phyloP scores from a whole-genome alignment of 495 filamentous ascomycete genomes.

The Platismatia glauca region DNA sequence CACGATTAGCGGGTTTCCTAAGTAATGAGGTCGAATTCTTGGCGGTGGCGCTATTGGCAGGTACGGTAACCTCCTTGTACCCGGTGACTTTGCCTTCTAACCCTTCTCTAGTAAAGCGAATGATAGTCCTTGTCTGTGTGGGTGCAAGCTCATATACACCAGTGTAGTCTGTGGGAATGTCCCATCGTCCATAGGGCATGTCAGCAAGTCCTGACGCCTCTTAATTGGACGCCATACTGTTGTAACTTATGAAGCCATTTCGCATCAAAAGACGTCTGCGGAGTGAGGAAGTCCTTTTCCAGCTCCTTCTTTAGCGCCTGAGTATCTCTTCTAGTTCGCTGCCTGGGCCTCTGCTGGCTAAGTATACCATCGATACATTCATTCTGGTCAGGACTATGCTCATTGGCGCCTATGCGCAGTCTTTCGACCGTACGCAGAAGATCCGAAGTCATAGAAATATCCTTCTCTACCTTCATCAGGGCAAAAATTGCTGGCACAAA shows the following conservation, averaged over 20 bases:
- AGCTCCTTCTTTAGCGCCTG: slow-evolving; percentile 57
- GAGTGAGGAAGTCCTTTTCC: slow-evolving; percentile 68
- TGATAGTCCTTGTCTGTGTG: slow-evolving; percentile 86
- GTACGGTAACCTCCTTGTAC: slow-evolving; percentile 89
- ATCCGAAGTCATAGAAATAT: slow-evolving; percentile 22
- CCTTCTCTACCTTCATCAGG: not conserved
- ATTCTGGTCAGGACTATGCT: slow-evolving; percentile 16
- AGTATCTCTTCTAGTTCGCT: slow-evolving; percentile 45
- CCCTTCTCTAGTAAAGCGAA: slow-evolving; percentile 84
- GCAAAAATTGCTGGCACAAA: not conserved
- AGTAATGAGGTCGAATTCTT: slow-evolving; percentile 93
- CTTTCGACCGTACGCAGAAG: slow-evolving; percentile 26
- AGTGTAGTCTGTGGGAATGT: slow-evolving; percentile 62
- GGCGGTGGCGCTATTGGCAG: slow-evolving; percentile 79
- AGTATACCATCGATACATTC: slow-evolving; percentile 51
- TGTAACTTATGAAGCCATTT: slow-evolving; percentile 85
- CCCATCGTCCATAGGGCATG: slow-evolving; percentile 57
- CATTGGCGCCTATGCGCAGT: slow-evolving; percentile 10
- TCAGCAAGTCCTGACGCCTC: slow-evolving; percentile 15
- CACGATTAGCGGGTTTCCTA: slow-evolving; percentile 76
- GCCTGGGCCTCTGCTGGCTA: slow-evolving; percentile 44
- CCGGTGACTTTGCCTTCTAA: slow-evolving; percentile 89
- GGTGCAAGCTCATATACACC: slow-evolving; percentile 79
- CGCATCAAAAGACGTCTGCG: slow-evolving; percentile 63
- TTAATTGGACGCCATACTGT: slow-evolving; percentile 40